These are phyloP conservation scores for Botrytis deweyae DNA, from an alignment of 2,329 filamentous ascomycete genomes.

Conservation along the genomic window DNA sequence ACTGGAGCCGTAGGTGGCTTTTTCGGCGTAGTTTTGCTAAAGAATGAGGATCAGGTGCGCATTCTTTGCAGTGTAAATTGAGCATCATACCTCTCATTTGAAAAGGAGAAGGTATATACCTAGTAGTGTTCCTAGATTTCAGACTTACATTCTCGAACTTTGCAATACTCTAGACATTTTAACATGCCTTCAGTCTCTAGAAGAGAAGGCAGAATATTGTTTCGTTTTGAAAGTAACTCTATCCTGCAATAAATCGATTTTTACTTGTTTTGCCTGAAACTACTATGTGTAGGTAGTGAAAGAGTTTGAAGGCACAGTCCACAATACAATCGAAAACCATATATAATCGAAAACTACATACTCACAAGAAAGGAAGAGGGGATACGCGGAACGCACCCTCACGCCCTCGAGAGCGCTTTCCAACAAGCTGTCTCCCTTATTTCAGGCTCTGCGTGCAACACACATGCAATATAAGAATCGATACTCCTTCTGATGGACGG, in stretches of 20 bases:
- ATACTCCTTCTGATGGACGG: too few relatives aligned
- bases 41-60: not conserved
- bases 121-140: not conserved
- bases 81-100: not conserved
- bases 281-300: too few relatives aligned
- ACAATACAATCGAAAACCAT: too few relatives aligned
- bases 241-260: not conserved
- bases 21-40: not conserved
- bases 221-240: rapidly evolving
- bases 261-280: not conserved
- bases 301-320: too few relatives aligned
- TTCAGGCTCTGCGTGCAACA: too few relatives aligned
- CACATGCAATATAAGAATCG: not conserved
- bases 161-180: not conserved
- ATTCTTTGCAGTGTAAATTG: not conserved
- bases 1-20: not conserved
- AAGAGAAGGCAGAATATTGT: not conserved
- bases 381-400: too few relatives aligned
- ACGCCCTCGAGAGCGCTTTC: too few relatives aligned
- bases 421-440: too few relatives aligned
- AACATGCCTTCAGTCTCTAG: rapidly evolving
- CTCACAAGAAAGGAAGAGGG: too few relatives aligned
- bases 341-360: too few relatives aligned
- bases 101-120: not conserved
- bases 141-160: not conserved